A percentile compares a stretch with the other conserved stretches of the same genome.
Conservation (phyloP, 2,329 filamentous ascomycete genomes). For the Dothistroma septosporum region DNA sequence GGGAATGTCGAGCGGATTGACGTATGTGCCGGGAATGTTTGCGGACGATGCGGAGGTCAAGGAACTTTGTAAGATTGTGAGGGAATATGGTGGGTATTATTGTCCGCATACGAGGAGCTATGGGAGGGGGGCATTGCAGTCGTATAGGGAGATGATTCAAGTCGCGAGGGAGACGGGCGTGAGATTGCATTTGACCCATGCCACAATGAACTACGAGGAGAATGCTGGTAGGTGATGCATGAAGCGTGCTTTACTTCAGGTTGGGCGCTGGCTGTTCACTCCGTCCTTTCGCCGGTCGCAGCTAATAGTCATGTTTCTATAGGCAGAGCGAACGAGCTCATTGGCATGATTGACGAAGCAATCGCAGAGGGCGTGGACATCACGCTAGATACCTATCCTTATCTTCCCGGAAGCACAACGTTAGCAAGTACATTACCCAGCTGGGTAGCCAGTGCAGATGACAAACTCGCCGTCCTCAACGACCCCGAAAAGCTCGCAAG, state of each 20-base stretch:
- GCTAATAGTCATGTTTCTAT: too few relatives aligned
- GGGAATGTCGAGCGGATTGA: constrained; percentile 29
- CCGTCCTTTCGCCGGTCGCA: too few relatives aligned
- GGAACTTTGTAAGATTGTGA: constrained; percentile 26
- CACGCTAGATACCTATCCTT: constrained; percentile 29
- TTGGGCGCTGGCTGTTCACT: too few relatives aligned
- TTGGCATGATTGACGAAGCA: constrained; percentile 27
- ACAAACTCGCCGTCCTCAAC: constrained; percentile 22
- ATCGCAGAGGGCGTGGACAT: constrained; percentile 25
- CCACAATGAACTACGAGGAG: constrained; percentile 30
- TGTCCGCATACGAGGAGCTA: constrained; percentile 30
- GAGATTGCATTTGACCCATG: constrained; percentile 29
- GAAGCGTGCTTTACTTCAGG: too few relatives aligned
- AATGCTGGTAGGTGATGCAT: constrained; percentile 14
- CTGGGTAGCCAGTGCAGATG: constrained; percentile 24
- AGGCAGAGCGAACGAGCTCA: constrained; percentile 26
- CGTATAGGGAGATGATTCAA: constrained; percentile 29
- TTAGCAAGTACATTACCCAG: constrained; percentile 24
- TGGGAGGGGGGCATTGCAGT: constrained; percentile 28
- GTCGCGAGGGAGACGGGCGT: constrained; percentile 28
- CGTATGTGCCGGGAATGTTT: constrained; percentile 30
- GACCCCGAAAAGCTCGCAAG: constrained; percentile 20
- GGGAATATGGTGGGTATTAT: constrained; percentile 28
- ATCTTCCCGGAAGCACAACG: constrained; percentile 29
- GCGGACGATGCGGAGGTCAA: constrained; percentile 25